Evolutionary conservation across 352 stramenopile genomes (phyloP).

Genomic region (Pythium diclinum): DNA sequence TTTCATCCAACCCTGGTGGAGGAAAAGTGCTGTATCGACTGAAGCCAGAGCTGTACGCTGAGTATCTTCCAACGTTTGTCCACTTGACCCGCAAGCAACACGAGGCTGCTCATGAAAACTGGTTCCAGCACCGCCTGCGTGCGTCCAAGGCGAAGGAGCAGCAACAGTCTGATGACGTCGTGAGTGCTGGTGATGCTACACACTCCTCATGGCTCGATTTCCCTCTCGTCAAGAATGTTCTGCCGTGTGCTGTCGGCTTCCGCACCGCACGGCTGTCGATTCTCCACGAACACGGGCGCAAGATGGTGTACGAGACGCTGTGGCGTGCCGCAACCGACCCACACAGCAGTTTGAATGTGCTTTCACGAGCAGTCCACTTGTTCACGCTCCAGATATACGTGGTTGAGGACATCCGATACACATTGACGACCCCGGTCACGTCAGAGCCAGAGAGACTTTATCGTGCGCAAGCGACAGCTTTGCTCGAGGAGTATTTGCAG

Average conservation of each 20-base stretch:
- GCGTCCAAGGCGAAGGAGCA: constrained; percentile 68
- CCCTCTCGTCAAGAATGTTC: constrained; percentile 78
- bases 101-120: constrained; percentile 84
- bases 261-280: constrained; percentile 52
- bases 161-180: constrained; percentile 46
- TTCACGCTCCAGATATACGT: constrained; percentile 85
- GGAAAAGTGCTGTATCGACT: constrained; percentile 78
- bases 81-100: constrained; percentile 86
- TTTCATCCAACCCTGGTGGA: constrained; percentile 26
- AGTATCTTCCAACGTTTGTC: constrained; percentile 87
- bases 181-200: constrained; percentile 46
- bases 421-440: constrained; percentile 42
- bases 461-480: constrained; percentile 35
- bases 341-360: constrained; percentile 57
- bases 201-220: constrained; percentile 80
- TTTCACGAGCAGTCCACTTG: constrained; percentile 71
- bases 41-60: constrained; percentile 74
- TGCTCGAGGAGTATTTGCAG: constrained; percentile 53
- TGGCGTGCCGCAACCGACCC: constrained; percentile 57
- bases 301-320: constrained; percentile 68
- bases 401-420: constrained; percentile 69
- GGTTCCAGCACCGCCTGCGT: constrained; percentile 73
- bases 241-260: constrained; percentile 65
- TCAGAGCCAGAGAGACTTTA: constrained; percentile 45
- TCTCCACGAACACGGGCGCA: constrained; percentile 54